Percentiles rank a stretch among this genome's conserved stretches.
phyloP scores from a whole-genome alignment of 2,329 filamentous ascomycete genomes.

The Paraconiothyrium brasiliense region DNA sequence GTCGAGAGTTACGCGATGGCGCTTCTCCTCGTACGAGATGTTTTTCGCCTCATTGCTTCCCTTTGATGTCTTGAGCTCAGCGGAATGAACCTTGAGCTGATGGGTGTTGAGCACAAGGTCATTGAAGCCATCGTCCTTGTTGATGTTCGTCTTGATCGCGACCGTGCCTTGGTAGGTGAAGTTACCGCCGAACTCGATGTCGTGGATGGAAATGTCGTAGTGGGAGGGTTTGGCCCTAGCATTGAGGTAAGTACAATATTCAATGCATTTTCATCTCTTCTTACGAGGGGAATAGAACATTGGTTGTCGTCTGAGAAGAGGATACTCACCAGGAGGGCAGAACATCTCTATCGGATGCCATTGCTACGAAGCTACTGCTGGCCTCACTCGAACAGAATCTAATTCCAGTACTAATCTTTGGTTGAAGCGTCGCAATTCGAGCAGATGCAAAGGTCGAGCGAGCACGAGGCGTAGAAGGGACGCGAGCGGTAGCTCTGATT shows the following conservation, averaged over 20 bases:
- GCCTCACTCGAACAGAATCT: conserved; percentile 45
- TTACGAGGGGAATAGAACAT: background rate
- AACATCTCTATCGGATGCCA: conserved; percentile 59
- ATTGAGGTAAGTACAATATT: conserved; percentile 26
- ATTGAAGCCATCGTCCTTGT: conserved; percentile 68
- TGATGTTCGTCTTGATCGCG: conserved; percentile 79
- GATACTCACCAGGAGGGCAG: conserved; percentile 54
- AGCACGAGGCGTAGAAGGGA: conserved; percentile 31
- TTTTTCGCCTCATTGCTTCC: conserved; percentile 68
- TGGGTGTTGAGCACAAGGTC: conserved; percentile 86
- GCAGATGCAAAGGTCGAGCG: conserved; percentile 27
- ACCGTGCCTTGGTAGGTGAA: conserved; percentile 90
- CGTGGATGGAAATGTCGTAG: conserved; percentile 83
- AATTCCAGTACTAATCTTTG: conserved; percentile 29
- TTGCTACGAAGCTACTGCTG: conserved; percentile 46
- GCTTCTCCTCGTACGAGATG: conserved; percentile 82
- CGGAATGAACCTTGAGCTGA: conserved; percentile 78
- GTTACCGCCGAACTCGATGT: conserved; percentile 74
- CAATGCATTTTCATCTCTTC: background rate
- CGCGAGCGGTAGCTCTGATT: conserved; percentile 24
- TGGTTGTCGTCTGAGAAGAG: background rate
- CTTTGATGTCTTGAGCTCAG: conserved; percentile 68
- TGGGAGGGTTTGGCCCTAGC: conserved; percentile 80
- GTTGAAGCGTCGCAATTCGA: conserved; percentile 24
- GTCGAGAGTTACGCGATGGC: conserved; percentile 81